Conservation (phyloP, 331 rosid species). For the Quercus tomentella region DNA sequence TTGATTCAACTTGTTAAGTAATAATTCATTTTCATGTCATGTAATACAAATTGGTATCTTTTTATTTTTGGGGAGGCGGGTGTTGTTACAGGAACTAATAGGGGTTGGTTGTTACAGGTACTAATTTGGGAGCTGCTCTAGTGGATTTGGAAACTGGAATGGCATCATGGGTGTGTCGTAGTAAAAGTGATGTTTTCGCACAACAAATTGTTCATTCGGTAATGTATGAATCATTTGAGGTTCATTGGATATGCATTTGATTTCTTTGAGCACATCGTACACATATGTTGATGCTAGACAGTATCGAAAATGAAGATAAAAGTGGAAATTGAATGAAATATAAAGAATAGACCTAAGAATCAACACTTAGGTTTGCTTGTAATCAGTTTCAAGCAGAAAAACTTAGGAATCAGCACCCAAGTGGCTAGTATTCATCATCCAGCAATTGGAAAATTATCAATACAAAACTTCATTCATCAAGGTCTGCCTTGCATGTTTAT, state of each 20-base stretch:
- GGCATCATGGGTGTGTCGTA: constrained; percentile 61
- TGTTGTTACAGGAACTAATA: constrained; percentile 54
- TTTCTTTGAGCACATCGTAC: neutral
- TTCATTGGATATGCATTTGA: neutral
- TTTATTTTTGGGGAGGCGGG: neutral
- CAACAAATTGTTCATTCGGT: constrained; percentile 79
- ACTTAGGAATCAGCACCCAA: too few species aligned
- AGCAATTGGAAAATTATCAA: too few species aligned
- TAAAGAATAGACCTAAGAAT: too few species aligned
- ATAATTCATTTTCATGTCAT: neutral
- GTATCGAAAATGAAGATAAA: too few species aligned
- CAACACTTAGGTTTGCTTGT: too few species aligned
- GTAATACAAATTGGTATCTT: neutral
- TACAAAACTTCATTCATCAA: too few species aligned
- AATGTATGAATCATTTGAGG: constrained; percentile 23
- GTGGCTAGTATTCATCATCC: too few species aligned
- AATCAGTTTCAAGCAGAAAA: too few species aligned
- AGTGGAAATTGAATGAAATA: too few species aligned
- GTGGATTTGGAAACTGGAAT: constrained; percentile 69
- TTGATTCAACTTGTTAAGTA: neutral
- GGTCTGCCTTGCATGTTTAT: too few species aligned
- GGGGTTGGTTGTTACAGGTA: constrained; percentile 60
- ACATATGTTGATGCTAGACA: too few species aligned
- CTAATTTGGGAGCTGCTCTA: constrained; percentile 67
- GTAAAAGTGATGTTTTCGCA: constrained; percentile 89